Conservation (phyloP, 169 alveolate species). For the Cryptosporidium tyzzeri region DNA sequence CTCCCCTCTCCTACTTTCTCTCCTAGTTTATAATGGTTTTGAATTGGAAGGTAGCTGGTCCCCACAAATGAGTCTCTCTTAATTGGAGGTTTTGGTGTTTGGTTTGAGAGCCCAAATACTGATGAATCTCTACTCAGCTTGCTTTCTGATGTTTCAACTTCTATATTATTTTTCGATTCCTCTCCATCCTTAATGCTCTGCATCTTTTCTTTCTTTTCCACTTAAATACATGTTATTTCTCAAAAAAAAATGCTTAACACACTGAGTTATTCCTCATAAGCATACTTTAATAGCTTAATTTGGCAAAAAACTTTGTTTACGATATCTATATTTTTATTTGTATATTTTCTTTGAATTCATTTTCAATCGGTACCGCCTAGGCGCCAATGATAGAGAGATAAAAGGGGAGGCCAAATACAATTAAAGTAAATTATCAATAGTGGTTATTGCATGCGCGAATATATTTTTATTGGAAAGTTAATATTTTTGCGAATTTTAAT, state of each 20-base stretch:
- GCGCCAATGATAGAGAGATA: constrained; percentile 2
- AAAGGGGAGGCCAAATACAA: background rate
- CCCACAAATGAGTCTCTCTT: constrained; percentile 74
- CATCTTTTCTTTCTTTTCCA: background rate
- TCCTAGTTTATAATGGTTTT: constrained; percentile 76
- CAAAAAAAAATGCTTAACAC: background rate
- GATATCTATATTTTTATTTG: background rate
- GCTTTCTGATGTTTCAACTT: background rate
- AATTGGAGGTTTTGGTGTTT: constrained; percentile 70
- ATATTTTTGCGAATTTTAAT: background rate
- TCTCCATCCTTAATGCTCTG: background rate
- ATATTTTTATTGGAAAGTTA: background rate
- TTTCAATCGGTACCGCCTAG: constrained; percentile 43
- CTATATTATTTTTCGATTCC: background rate
- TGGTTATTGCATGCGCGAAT: background rate
- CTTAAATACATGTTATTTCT: constrained; percentile 1
- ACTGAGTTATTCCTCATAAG: background rate
- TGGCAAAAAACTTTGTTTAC: no score
- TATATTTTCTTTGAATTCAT: constrained; percentile 1
- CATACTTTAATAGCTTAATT: background rate
- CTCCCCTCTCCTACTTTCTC: constrained; percentile 82
- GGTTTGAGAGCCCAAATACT: constrained; percentile 53
- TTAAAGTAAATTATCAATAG: background rate
- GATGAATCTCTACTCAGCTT: constrained; percentile 38
- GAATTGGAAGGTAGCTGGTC: constrained; percentile 69